phyloP scores from a whole-genome alignment of 331 rosid genomes.

The Malus hybrid region DNA sequence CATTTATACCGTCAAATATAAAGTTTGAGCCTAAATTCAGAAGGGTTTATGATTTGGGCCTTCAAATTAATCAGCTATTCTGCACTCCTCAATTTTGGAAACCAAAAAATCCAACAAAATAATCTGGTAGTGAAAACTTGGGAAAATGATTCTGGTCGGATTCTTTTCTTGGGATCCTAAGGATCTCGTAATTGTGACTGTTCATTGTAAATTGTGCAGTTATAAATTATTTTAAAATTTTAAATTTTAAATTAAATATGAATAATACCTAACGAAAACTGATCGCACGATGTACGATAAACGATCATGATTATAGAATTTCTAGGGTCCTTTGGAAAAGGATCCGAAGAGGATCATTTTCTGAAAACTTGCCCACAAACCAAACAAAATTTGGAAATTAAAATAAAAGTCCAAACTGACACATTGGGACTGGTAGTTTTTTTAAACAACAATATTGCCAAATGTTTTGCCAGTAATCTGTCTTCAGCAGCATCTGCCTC shows the following conservation, averaged over 20 bases:
- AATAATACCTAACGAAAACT: too few species aligned
- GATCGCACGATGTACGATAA: too few species aligned
- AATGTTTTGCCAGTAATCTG: neutral
- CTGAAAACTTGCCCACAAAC: neutral
- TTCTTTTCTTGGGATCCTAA: rapidly evolving
- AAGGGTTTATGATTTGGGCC: neutral
- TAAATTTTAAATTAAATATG: too few species aligned
- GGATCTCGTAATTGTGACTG: rapidly evolving
- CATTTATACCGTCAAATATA: neutral
- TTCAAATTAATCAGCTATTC: neutral
- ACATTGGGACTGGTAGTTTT: neutral
- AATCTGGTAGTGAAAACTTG: too few species aligned
- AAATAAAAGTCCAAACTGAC: neutral
- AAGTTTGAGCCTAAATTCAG: neutral
- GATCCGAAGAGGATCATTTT: too few species aligned
- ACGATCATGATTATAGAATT: rapidly evolving
- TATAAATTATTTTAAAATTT: too few species aligned
- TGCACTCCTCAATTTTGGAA: neutral
- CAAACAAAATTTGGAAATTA: neutral
- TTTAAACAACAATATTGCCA: neutral
- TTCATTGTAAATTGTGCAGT: rapidly evolving
- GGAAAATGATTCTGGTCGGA: too few species aligned
- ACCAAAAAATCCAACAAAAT: neutral
- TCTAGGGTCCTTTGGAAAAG: rapidly evolving
- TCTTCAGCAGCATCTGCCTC: neutral